phyloP scores from a whole-genome alignment of 2,329 filamentous ascomycete genomes.

The Cladosporium velox region DNA sequence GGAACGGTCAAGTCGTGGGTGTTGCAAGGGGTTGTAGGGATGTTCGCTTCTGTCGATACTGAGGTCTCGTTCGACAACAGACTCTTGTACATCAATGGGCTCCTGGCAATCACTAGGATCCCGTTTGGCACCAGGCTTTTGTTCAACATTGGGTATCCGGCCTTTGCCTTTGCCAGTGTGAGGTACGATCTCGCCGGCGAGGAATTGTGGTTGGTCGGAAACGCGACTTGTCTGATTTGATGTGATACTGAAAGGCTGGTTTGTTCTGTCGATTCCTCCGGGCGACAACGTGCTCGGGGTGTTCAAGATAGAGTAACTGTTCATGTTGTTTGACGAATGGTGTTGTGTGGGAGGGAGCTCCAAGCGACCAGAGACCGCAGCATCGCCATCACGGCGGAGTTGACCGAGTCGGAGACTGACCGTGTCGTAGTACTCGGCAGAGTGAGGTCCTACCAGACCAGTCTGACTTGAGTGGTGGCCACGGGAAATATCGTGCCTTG shows the following conservation, averaged over 20 bases:
- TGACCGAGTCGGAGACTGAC: not conserved
- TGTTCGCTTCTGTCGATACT: not conserved
- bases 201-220: not conserved
- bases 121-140: no score
- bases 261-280: not conserved
- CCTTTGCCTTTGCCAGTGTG: not conserved
- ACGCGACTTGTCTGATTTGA: not conserved
- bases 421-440: not conserved
- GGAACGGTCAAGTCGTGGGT: not conserved
- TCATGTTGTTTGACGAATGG: not conserved
- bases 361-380: not conserved
- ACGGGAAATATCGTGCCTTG: not conserved
- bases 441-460: not conserved
- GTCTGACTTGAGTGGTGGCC: not conserved
- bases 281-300: not conserved
- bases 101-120: not conserved
- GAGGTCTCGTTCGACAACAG: not conserved
- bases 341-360: not conserved
- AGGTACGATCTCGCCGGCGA: not conserved
- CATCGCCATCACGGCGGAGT: not conserved
- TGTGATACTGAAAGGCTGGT: no score
- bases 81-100: not conserved
- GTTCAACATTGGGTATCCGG: no score
- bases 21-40: not conserved
- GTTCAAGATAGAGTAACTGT: not conserved